Conservation (phyloP, 2,329 filamentous ascomycete genomes). For the Sporothrix brunneoviolacea region DNA sequence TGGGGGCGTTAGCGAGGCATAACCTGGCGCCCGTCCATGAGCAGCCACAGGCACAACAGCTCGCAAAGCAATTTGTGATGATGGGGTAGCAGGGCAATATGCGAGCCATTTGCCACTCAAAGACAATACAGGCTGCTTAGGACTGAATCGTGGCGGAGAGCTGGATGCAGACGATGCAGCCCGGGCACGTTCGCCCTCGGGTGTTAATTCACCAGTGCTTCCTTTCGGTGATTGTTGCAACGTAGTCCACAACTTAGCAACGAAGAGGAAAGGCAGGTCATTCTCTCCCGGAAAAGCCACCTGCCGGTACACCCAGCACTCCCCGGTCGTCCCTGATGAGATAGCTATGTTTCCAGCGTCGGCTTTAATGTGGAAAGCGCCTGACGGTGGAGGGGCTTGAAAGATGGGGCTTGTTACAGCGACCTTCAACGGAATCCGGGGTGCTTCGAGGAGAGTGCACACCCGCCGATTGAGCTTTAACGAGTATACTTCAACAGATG, state of each 20-base stretch:
- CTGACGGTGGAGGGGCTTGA: slow-evolving; percentile 61
- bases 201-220: slow-evolving; percentile 22
- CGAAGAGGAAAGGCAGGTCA: slow-evolving; percentile 50
- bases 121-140: slow-evolving; percentile 60
- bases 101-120: slow-evolving; percentile 70
- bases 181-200: slow-evolving; percentile 30
- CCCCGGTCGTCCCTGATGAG: slow-evolving; percentile 75
- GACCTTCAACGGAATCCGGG: slow-evolving; percentile 53
- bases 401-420: slow-evolving; percentile 58
- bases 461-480: slow-evolving; percentile 66
- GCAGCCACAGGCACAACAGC: slow-evolving; percentile 55
- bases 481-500: slow-evolving; percentile 83
- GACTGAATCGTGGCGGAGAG: slow-evolving; percentile 33
- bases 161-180: slow-evolving; percentile 27
- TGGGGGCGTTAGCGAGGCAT: slow-evolving; percentile 58
- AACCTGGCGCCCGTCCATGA: slow-evolving; percentile 48
- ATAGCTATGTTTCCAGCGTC: slow-evolving; percentile 66
- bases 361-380: slow-evolving; percentile 66
- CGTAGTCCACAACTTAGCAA: slow-evolving; percentile 89
- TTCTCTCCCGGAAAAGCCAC: slow-evolving; percentile 36
- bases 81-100: slow-evolving; percentile 66
- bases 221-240: slow-evolving; percentile 56
- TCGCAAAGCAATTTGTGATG: slow-evolving; percentile 62
- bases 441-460: slow-evolving; percentile 65
- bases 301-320: slow-evolving; percentile 71